Percentiles rank a stretch among this genome's conserved stretches.
Conservation (phyloP, 495 filamentous ascomycete genomes). For the Umbilicaria muhlenbergii region DNA sequence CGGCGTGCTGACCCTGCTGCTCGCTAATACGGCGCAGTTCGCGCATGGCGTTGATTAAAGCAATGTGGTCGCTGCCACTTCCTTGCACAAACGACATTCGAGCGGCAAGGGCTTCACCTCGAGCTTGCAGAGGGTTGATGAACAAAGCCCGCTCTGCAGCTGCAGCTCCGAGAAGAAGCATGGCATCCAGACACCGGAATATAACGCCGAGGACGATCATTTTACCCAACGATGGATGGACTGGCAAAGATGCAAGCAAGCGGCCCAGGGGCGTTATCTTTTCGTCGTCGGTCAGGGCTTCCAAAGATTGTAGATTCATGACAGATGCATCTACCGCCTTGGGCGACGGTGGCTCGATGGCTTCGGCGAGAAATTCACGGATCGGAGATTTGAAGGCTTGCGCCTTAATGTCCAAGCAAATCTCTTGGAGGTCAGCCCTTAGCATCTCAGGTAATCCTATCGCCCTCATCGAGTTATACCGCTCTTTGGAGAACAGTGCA, state of each 20-base stretch:
- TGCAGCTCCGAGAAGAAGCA: slow-evolving; percentile 35
- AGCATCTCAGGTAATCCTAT: slow-evolving; percentile 33
- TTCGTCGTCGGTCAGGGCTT: slow-evolving; percentile 34
- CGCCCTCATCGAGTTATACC: slow-evolving; percentile 30
- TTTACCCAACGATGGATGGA: slow-evolving; percentile 37
- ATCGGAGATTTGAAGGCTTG: slow-evolving; percentile 29
- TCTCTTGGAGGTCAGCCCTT: slow-evolving; percentile 32
- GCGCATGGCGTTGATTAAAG: slow-evolving; percentile 33
- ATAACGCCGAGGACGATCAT: slow-evolving; percentile 43
- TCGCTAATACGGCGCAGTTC: slow-evolving; percentile 23
- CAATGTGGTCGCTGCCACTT: slow-evolving; percentile 36
- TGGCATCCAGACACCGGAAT: slow-evolving; percentile 45
- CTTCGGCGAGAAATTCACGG: slow-evolving; percentile 29
- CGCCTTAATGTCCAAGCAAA: slow-evolving; percentile 31
- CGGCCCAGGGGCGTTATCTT: slow-evolving; percentile 35
- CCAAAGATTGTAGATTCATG: slow-evolving; percentile 25
- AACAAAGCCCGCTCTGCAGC: slow-evolving; percentile 28
- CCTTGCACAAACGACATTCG: slow-evolving; percentile 25
- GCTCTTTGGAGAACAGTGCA: slow-evolving; percentile 33
- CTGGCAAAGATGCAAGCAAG: slow-evolving; percentile 28
- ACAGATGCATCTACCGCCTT: slow-evolving; percentile 29
- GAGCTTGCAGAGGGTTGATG: slow-evolving; percentile 17
- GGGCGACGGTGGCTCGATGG: slow-evolving; percentile 35
- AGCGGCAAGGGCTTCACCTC: slow-evolving; percentile 15
- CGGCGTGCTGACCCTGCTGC: slow-evolving; percentile 13